Percentiles rank a stretch among this genome's conserved stretches.
phyloP scores from a whole-genome alignment of 1,284 basidiomycete genomes.

The Ceratobasidium sp. region DNA sequence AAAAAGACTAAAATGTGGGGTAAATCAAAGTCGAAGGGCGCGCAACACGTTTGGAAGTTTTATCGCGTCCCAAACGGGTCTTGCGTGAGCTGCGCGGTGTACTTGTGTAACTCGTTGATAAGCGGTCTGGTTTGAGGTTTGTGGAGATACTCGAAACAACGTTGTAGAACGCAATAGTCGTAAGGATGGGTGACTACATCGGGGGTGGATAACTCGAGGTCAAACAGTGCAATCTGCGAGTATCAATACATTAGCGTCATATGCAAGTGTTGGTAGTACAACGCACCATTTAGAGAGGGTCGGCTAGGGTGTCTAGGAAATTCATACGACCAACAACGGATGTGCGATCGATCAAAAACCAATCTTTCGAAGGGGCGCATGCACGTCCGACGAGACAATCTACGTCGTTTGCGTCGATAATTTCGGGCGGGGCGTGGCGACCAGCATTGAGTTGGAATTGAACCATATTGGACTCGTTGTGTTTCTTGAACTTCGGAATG shows the following conservation, averaged over 20 bases:
- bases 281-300: background rate
- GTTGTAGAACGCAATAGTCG: slow-evolving; percentile 95
- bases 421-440: slow-evolving; percentile 22
- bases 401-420: slow-evolving; percentile 52
- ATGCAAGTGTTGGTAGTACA: too few relatives aligned
- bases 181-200: slow-evolving; percentile 94
- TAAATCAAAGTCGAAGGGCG: too few relatives aligned
- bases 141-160: too few relatives aligned
- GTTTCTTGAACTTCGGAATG: slow-evolving; percentile 31
- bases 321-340: slow-evolving; percentile 28
- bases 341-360: slow-evolving; percentile 54
- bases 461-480: slow-evolving; percentile 22
- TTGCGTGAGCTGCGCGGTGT: slow-evolving; percentile 63
- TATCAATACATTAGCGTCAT: too few relatives aligned
- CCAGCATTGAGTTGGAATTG: slow-evolving; percentile 30
- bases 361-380: slow-evolving; percentile 42
- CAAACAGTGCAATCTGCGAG: too few relatives aligned
- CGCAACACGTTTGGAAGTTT: too few relatives aligned
- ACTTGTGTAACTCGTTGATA: too few relatives aligned
- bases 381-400: slow-evolving; percentile 50
- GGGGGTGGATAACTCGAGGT: too few relatives aligned
- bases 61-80: too few relatives aligned
- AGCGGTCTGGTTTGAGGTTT: too few relatives aligned
- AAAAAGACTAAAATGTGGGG: too few relatives aligned
- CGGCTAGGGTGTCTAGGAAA: background rate